Base-by-base conservation (phyloP, 805 yeast species). In the Starmerella bombi region DNA sequence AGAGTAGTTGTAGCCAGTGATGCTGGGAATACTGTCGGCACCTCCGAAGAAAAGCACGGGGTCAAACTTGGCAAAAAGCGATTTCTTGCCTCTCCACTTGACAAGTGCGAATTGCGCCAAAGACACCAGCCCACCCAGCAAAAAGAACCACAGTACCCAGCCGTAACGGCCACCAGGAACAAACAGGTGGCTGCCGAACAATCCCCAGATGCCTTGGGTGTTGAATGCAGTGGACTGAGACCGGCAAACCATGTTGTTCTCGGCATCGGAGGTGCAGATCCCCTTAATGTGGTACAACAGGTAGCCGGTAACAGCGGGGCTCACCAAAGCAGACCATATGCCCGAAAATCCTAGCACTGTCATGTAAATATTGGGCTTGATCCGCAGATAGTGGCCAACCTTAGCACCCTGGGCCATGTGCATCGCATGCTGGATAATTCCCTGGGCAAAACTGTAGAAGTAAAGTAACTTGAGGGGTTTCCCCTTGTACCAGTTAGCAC, bases 11-110 rank as follows among this genome's bases (percentile, higher is more conserved):
- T 75, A 77, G 22, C 80, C 75, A 3, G 85, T 77, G 32, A 80
- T 77, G 37, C 86, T 84, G n/a, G 88, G 85, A 51, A 77, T 74
- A 49, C 67, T 65, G 37, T 75, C 77, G 10, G 72, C 63, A 5
- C 74, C 71, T 14, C 67, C 64, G 50, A 80, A 69, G 42, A 82
- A 77, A 8, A 77, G 75, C 1, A 84, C 82, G 51, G 81, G 77
- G 44, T 76, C 77, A 51, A 76, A 62, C 48, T 67, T 66, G 30
- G 58, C 53, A 25, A 64, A 40, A 10, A 38, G 64, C 19, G 64
- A 59, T 8, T 31, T 15, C 32, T 54, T 50, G 29, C 71, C 72
- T 53, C 59, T 53, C 40, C 57, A 54, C 46, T 56, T 58, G 34
- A 62, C 54, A 36, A 60, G 45, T 3, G 54, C 21, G 62, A 63